Percentiles rank a stretch among this genome's conserved stretches.
phyloP scores from a whole-genome alignment of 345 rosid genomes.

The Carallia pectinifolia region DNA sequence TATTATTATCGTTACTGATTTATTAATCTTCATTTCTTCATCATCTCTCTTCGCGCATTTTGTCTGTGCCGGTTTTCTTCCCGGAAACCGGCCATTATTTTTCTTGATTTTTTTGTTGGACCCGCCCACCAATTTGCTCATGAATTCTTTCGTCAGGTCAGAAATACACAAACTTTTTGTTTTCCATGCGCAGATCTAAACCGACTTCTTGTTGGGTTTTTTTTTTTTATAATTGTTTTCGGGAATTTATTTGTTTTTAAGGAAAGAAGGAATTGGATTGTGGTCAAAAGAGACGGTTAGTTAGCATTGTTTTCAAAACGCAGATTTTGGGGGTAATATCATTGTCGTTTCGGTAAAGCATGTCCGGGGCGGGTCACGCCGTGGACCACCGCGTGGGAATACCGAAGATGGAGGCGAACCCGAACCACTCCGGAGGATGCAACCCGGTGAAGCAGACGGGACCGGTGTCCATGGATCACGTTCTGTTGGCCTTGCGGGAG shows the following conservation, averaged over 20 bases:
- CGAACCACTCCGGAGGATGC: slow-evolving; percentile 31
- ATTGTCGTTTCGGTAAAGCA: neutral
- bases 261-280: neutral
- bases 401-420: slow-evolving; percentile 23
- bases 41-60: too few species aligned
- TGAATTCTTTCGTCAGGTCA: too few species aligned
- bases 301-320: neutral
- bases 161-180: too few species aligned
- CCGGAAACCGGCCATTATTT: too few species aligned
- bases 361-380: slow-evolving; percentile 35
- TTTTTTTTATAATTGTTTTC: too few species aligned
- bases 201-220: neutral
- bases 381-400: slow-evolving; percentile 18
- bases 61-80: too few species aligned
- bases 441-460: slow-evolving; percentile 49
- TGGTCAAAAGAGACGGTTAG: neutral
- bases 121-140: too few species aligned
- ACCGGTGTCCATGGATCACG: slow-evolving; percentile 72
- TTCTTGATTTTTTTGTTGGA: too few species aligned
- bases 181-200: neutral
- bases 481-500: slow-evolving; percentile 68
- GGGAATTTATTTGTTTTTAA: neutral
- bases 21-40: too few species aligned
- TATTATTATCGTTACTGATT: too few species aligned
- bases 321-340: neutral